Evolutionary conservation across 805 yeast species (phyloP), one percentile per base, ranked within the genome.

Genomic region (Wickerhamomyces subpelliculosus): DNA sequence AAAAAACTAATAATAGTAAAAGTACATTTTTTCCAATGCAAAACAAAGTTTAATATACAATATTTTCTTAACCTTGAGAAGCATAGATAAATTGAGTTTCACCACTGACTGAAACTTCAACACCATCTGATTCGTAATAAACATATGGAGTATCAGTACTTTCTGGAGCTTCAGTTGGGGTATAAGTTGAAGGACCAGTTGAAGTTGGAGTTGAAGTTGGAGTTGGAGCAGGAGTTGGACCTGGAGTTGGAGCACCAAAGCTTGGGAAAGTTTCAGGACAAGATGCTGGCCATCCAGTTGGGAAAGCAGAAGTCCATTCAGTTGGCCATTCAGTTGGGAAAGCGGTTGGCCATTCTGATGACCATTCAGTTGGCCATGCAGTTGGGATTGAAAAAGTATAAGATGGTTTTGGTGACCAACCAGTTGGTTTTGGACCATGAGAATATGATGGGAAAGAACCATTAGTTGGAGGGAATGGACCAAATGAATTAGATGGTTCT

Each of bases 261-360:
- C n/a, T n/a, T n/a, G n/a, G n/a, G n/a, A n/a, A n/a, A n/a, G n/a
- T n/a, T n/a, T n/a, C n/a, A 14, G 20, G 20, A 16, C 20, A 14
- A 13, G 26, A 5, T 4, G 25, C 22, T 31, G 34, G 34, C 26
- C 24, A 31, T 6, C 34, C 34, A 22, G 34, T 31, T 31, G 34
- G 34, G 34, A 31, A 31, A 12, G n/a, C n/a, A 20, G 10, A 6
- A 5, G 34, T 4, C 26, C 21, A 31, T 21, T 22, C 19, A 22
- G 34, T 31, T 31, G 34, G 34, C 24, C 24, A 31, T 21, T 22
- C 26, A 14, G 34, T n/a, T 31, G 34, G 34, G 34, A 31, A 31
- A 31, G 17, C 9, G 4, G 34, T n/a, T 31, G 34, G 34, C 26
- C 24, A 31, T 21, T 14, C n/a, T 8, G 26, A 13, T 21, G 26